Evolutionary conservation across 768 basidiomycete genomes (phyloP).

Genomic region (Rubroboletus satanas): DNA sequence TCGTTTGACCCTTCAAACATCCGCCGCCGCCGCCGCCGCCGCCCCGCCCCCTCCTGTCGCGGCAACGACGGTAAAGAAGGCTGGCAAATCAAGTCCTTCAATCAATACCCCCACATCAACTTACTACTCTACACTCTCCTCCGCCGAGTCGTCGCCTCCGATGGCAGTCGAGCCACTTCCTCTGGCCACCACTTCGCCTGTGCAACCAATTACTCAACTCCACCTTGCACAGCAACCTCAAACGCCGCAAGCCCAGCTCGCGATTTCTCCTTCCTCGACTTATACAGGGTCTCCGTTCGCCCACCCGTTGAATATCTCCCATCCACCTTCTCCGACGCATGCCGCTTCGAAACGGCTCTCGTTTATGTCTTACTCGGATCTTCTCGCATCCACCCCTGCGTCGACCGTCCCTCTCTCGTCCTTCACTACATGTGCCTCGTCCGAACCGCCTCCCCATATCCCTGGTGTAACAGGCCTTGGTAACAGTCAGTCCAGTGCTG

Average conservation of each 20-base stretch:
- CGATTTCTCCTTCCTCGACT: conserved; percentile 23
- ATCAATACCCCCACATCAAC: conserved; percentile 47
- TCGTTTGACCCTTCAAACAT: conserved; percentile 24
- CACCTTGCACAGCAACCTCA: conserved; percentile 14
- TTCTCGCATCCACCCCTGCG: conserved; percentile 73
- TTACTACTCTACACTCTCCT: conserved; percentile 42
- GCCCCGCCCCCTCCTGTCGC: conserved; percentile 4
- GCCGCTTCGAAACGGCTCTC: conserved; percentile 66
- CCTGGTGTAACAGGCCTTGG: conserved; percentile 51
- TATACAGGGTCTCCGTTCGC: conserved; percentile 27
- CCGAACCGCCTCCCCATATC: conserved; percentile 73
- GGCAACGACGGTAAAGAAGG: conserved; percentile 3
- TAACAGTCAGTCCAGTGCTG: conserved; percentile 25
- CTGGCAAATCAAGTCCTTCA: conserved; percentile 20
- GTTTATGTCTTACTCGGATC: conserved; percentile 85
- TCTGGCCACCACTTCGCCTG: conserved; percentile 19
- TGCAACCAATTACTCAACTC: conserved; percentile 20
- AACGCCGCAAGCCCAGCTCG: conserved; percentile 4
- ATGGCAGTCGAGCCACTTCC: conserved; percentile 35
- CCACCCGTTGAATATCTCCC: conserved; percentile 23
- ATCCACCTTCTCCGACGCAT: conserved; percentile 47
- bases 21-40: conserved; percentile 3
- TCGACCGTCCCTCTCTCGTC: conserved; percentile 68
- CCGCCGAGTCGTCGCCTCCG: conserved; percentile 37
- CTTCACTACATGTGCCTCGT: conserved; percentile 59